Evolutionary conservation across 106 monocot species (phyloP).

Genomic region (Dactylorhiza incarnata): DNA sequence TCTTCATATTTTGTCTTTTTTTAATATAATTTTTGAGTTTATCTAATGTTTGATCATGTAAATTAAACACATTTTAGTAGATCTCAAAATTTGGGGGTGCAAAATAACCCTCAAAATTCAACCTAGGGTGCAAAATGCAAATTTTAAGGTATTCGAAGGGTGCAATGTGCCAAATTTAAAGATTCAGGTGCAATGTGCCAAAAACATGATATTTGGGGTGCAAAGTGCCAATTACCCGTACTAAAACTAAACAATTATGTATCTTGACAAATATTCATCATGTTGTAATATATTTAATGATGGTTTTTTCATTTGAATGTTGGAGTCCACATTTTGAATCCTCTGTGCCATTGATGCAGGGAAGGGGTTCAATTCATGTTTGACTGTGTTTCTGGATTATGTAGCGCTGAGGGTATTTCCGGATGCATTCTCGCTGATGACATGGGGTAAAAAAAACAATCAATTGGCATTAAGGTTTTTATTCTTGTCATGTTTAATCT

Average conservation of each 20-base stretch:
- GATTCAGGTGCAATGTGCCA: too few relatives aligned
- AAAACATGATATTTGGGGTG: too few relatives aligned
- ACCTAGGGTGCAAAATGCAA: too few relatives aligned
- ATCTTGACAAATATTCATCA: neutral
- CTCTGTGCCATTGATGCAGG: conserved; percentile 40
- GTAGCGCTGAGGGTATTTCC: conserved; percentile 62
- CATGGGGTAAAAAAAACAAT: conserved; percentile 67
- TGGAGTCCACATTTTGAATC: neutral
- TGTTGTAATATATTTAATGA: neutral
- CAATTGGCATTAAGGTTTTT: neutral
- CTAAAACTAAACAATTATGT: neutral
- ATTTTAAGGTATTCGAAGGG: too few relatives aligned
- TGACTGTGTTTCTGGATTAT: conserved; percentile 91
- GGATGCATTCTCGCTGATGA: conserved; percentile 99
- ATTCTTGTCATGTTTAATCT: neutral
- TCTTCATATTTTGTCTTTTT: too few relatives aligned
- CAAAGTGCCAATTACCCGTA: too few relatives aligned
- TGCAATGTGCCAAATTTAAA: too few relatives aligned
- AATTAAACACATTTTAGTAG: too few relatives aligned
- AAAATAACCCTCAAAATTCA: too few relatives aligned
- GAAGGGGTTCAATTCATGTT: conserved; percentile 99
- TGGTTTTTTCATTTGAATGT: neutral
- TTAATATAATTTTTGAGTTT: too few relatives aligned
- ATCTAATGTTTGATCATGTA: too few relatives aligned
- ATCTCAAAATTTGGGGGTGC: too few relatives aligned